phyloP scores from a whole-genome alignment of 2,329 filamentous ascomycete species.

The Arachnomyces sp. region DNA sequence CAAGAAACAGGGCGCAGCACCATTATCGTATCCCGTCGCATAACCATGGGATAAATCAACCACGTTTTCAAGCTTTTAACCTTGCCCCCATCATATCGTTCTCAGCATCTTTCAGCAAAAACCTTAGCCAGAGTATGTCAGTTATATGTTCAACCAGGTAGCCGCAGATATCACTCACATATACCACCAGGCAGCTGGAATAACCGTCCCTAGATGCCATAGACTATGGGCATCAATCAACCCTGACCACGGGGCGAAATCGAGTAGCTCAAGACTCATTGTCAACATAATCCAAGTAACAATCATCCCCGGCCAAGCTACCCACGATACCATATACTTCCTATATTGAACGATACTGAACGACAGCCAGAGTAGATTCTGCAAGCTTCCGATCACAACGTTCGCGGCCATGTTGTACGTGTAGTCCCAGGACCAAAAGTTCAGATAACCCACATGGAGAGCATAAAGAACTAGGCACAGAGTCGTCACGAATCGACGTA shows the following conservation, averaged over 20 bases:
- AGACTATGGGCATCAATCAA: conserved; percentile 87
- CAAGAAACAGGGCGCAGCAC: too few relatives aligned
- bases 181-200: conserved; percentile 84
- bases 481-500: conserved; percentile 66
- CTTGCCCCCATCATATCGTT: conserved; percentile 69
- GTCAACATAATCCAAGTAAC: conserved; percentile 86
- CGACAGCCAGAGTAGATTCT: conserved; percentile 77
- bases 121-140: conserved; percentile 38
- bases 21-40: too few relatives aligned
- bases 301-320: conserved; percentile 79
- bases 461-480: conserved; percentile 64
- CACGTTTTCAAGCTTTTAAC: conserved; percentile 53
- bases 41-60: too few relatives aligned
- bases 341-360: conserved; percentile 71
- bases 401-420: conserved; percentile 98
- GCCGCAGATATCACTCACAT: conserved; percentile 55
- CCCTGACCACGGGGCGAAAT: conserved; percentile 78
- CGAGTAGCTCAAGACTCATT: conserved; percentile 92
- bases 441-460: conserved; percentile 73
- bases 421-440: conserved; percentile 84
- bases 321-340: conserved; percentile 65
- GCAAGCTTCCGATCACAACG: conserved; percentile 67
- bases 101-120: conserved; percentile 74
- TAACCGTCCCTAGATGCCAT: conserved; percentile 91
- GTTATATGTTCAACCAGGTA: too few relatives aligned